Percentiles rank a stretch among this genome's conserved stretches.
phyloP scores from a whole-genome alignment of 164 flowering plant species.

The Vitis vinifera region ASM3070453v1 NC_081822.1:2685501-2686000 shows the following conservation, averaged over 20 bases:
- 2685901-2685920: conserved; percentile 3
- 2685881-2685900: background rate
- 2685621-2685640: background rate
- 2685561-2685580: too few relatives aligned
- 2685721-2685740: background rate
- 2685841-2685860: conserved; percentile 18
- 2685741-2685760: background rate
- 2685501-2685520: too few relatives aligned
- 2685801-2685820: conserved; percentile 2
- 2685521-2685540: too few relatives aligned
- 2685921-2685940: background rate
- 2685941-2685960: too few relatives aligned
- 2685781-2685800: background rate
- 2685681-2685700: too few relatives aligned
- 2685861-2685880: conserved; percentile 12
- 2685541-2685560: too few relatives aligned
- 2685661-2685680: conserved; percentile 4
- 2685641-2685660: conserved; percentile 4
- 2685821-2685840: conserved; percentile 14
- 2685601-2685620: too few relatives aligned
- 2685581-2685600: too few relatives aligned
- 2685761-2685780: conserved; percentile 1
- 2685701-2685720: background rate
- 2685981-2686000: background rate
- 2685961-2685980: background rate